These are phyloP conservation scores for Posidonia oceanica DNA, from an alignment of 116 monocot genomes.

Conservation along the genomic window DNA sequence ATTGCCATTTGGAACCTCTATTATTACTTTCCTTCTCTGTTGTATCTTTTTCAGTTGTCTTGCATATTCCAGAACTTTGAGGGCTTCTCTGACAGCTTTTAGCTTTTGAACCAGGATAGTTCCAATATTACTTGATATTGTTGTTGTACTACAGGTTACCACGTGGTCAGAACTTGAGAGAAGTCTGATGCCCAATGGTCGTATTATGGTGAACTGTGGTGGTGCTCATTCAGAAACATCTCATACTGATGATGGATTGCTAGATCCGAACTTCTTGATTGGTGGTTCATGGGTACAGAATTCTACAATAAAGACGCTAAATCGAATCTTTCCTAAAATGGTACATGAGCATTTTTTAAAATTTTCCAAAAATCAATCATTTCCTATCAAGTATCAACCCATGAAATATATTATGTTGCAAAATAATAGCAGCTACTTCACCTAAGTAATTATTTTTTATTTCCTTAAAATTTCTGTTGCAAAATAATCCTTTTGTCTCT, in stretches of 20 bases:
- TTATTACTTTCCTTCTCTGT: too few species aligned
- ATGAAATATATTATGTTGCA: background rate
- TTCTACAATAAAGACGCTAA: slow-evolving; percentile 54
- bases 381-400: background rate
- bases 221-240: slow-evolving; percentile 43
- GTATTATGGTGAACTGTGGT: slow-evolving; percentile 87
- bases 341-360: slow-evolving; percentile 13
- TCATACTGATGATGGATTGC: slow-evolving; percentile 10
- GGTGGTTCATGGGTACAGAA: slow-evolving; percentile 48
- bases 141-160: slow-evolving; percentile 21
- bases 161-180: slow-evolving; percentile 74
- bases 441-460: background rate
- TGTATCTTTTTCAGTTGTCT: too few species aligned
- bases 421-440: background rate
- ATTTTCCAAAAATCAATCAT: background rate
- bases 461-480: too few species aligned
- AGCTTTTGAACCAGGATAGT: too few species aligned
- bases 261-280: slow-evolving; percentile 8
- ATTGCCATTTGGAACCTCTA: too few species aligned
- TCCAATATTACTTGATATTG: too few species aligned
- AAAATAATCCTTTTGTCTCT: background rate
- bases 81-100: too few species aligned
- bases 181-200: slow-evolving; percentile 73
- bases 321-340: slow-evolving; percentile 45
- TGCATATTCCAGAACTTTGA: too few species aligned